A percentile compares a stretch with the other conserved stretches of the same genome.
Conservation (phyloP, 2,329 filamentous ascomycete genomes). For the Nemania sp. region DNA sequence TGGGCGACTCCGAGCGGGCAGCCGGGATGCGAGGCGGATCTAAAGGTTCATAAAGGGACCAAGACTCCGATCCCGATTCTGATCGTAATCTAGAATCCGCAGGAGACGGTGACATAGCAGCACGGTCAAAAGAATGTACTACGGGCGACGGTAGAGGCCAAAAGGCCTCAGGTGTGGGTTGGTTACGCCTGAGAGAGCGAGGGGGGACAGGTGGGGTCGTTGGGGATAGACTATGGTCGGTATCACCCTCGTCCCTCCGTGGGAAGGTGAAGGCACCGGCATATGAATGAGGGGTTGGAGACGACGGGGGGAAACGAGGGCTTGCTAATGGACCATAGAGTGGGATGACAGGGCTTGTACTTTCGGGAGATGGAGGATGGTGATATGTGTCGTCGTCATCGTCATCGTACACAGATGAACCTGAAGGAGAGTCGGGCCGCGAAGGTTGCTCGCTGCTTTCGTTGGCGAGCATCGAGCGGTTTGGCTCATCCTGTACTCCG, state of each 20-base stretch:
- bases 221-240: slow-evolving; percentile 19
- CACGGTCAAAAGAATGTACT: slow-evolving; percentile 34
- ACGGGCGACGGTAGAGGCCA: slow-evolving; percentile 40
- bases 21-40: slow-evolving; percentile 36
- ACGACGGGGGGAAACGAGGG: slow-evolving; percentile 39
- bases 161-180: slow-evolving; percentile 33
- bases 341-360: slow-evolving; percentile 46
- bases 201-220: slow-evolving; percentile 29
- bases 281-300: slow-evolving; percentile 23
- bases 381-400: slow-evolving; percentile 32
- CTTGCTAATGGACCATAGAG: slow-evolving; percentile 46
- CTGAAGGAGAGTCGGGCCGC: slow-evolving; percentile 35
- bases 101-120: slow-evolving; percentile 27
- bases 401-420: slow-evolving; percentile 40
- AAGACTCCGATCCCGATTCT: slow-evolving; percentile 28
- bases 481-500: background rate
- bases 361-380: slow-evolving; percentile 44
- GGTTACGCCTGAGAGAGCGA: slow-evolving; percentile 34
- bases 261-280: slow-evolving; percentile 25
- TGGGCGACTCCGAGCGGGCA: slow-evolving; percentile 44
- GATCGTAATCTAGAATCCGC: slow-evolving; percentile 29
- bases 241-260: slow-evolving; percentile 27
- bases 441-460: slow-evolving; percentile 6
- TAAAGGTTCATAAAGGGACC: slow-evolving; percentile 25
- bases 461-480: background rate